Base-by-base conservation (phyloP, 2,329 filamentous ascomycete species). In the Aspergillus quadrilineatus region DNA sequence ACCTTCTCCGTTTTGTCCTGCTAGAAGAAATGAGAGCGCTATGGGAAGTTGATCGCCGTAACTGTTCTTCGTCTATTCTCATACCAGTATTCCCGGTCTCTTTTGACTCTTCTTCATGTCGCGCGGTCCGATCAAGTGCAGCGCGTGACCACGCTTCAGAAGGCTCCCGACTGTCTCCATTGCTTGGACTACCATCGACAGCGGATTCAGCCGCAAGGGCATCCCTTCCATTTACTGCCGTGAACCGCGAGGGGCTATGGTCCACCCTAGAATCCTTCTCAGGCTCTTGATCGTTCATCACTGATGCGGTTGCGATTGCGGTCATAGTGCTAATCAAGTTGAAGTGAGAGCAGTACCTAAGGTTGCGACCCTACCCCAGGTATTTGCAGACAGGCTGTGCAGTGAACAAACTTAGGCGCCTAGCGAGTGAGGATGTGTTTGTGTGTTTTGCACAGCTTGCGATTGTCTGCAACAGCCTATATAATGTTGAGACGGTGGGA, bases 1-100 rank as follows among this genome's bases (percentile, higher is more conserved):
- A 90, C 58, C 89, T 83, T 73, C 91, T 93, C 56, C 80, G 73
- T 63, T 81, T 82, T 66, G 85, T 84, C 73, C 87, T 88, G 61
- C 63, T 64, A 56, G 62, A 55, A 15, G 55, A 48, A 39, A 57
- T 53, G 12, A 61, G 45, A 43, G 60, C 56, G 30, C 51, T 36
- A 10, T 61, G 59, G n/a, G 69, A 67, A 2, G 65, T 62, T 1
- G 69, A 69, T 32, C 58, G 64, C 41, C 61, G 67, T 15, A 67
- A 66, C 29, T 47, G 50, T 49, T 51, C 57, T 49, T 66, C 63
- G 10, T 67, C 65, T 50, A 64, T 66, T 49, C 58, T 60, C 39
- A 63, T 57, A 53, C 54, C 50, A 8, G 53, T 29, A 52, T 41
- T 75, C 61, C 80, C 78, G 59, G 81, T 81, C n/a, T 83, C 76